A percentile compares a stretch with the other conserved stretches of the same genome.
Conservation (phyloP, 805 yeast species). For the Zygosaccharomyces lentus region DNA sequence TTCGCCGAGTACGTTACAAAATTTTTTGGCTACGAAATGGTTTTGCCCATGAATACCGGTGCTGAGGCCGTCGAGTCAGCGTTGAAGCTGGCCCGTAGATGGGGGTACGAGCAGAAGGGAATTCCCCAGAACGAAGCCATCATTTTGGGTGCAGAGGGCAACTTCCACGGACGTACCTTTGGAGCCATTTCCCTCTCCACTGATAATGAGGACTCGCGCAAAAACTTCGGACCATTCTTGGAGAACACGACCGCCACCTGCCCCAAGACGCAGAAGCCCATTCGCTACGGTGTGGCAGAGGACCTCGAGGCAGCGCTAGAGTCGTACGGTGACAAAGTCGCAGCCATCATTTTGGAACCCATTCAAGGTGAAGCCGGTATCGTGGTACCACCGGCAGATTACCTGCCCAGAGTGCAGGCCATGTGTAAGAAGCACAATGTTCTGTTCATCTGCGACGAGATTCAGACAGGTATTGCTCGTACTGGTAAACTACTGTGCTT, state of each 20-base stretch:
- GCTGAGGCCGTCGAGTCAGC: slow-evolving; percentile 98
- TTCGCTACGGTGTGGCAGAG: slow-evolving; percentile 79
- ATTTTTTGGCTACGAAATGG: slow-evolving; percentile 85
- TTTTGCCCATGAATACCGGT: slow-evolving; percentile 97
- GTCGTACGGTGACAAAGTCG: slow-evolving; percentile 81
- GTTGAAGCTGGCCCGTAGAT: slow-evolving; percentile 88
- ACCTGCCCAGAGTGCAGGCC: slow-evolving; percentile 65
- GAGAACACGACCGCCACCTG: slow-evolving; percentile 77
- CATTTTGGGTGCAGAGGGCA: slow-evolving; percentile 78
- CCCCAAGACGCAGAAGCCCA: slow-evolving; percentile 43
- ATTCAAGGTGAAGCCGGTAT: slow-evolving; percentile 99
- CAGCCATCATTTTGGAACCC: slow-evolving; percentile 90
- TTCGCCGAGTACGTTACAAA: slow-evolving; percentile 87
- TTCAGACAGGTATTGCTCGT: slow-evolving; percentile 96
- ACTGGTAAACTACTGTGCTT: slow-evolving; percentile 91
- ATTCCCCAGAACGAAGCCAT: slow-evolving; percentile 82
- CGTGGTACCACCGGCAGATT: slow-evolving; percentile 84
- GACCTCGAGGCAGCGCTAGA: slow-evolving; percentile 80
- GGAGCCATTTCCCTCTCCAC: slow-evolving; percentile 96
- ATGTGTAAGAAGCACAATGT: slow-evolving; percentile 82
- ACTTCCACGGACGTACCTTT: slow-evolving; percentile 95
- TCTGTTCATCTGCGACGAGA: slow-evolving; percentile 89
- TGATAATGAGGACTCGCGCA: slow-evolving; percentile 80
- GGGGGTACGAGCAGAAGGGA: slow-evolving; percentile 90
- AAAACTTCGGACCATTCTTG: slow-evolving; percentile 86